Evolutionary conservation across 257 asterid species (phyloP).

Genomic region (Solanum microdontum): DNA sequence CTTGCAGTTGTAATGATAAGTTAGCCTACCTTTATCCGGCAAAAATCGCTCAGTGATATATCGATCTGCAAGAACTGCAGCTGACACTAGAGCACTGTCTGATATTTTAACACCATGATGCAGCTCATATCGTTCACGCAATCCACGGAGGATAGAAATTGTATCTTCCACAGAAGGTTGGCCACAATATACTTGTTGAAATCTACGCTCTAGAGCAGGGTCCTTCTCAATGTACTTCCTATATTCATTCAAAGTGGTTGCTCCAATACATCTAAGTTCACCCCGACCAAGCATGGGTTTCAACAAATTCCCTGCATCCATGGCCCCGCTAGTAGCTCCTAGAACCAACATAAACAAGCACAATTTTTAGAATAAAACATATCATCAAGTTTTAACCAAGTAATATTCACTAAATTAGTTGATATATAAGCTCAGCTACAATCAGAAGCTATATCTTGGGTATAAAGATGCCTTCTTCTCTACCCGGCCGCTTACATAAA

Average conservation of each 20-base stretch:
- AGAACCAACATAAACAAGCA: conserved; percentile 5
- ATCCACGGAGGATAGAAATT: conserved; percentile 85
- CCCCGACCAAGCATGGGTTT: conserved; percentile 97
- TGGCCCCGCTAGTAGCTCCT: conserved; percentile 82
- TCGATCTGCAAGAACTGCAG: conserved; percentile 77
- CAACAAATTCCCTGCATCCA: conserved; percentile 93
- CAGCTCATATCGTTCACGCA: conserved; percentile 88
- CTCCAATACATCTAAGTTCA: conserved; percentile 89
- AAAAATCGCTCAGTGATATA: conserved; percentile 86
- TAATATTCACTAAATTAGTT: not conserved
- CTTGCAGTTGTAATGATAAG: not conserved
- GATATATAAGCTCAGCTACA: not conserved
- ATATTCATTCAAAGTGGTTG: conserved; percentile 83
- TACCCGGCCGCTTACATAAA: not conserved
- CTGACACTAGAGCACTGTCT: conserved; percentile 84
- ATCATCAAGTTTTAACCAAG: not conserved
- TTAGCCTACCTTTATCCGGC: conserved; percentile 74
- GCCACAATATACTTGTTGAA: conserved; percentile 88
- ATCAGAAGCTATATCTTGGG: not conserved
- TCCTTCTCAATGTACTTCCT: conserved; percentile 90
- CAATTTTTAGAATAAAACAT: not conserved
- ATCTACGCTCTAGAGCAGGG: conserved; percentile 90
- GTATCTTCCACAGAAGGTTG: conserved; percentile 90
- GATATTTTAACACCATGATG: conserved; percentile 94
- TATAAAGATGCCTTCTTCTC: not conserved